Evolutionary conservation across 2,329 filamentous ascomycete species (phyloP), one percentile per base, ranked within the genome.

Genomic region (Cladophialophora immunda): DNA sequence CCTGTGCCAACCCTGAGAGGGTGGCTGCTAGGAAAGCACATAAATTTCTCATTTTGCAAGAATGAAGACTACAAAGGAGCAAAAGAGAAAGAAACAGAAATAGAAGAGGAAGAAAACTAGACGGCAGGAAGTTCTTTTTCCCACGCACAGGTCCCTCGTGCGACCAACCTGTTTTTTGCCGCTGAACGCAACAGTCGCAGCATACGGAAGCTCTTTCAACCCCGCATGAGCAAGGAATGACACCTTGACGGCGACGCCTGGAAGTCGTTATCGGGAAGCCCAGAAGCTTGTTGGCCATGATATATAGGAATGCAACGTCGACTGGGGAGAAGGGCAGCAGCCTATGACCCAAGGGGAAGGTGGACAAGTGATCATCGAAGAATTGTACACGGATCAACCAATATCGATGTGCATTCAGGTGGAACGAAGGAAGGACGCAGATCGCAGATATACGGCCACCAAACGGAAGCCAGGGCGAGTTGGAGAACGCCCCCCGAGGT

Each of bases 261-360:
- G 25, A 27, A 22, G 50, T 30, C 50, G 47, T 45, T 65, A 59
- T 65, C 56, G 36, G 13, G 27, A 41, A 55, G 57, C 57, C 34
- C 56, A 47, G 54, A 60, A 54, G 41, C 62, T 65, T 60, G 62
- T 59, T 58, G 62, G 47, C 22, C 56, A 45, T 29, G 62, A 65
- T 15, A 25, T 52, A 58, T 41, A 38, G 15, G 32, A 47, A 60
- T 65, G 62, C 62, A 65, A 65, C 62, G 56, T 55, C 56, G 62
- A 53, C 25, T 13, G 38, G 47, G 32, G 54, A 58, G 57, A 32
- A 58, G 54, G 41, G 47, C 57, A 22, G 32, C 27, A 54, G 41
- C 19, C 54, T 65, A 65, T 29, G 6, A 57, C 41, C 19, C 56
- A 67, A 62, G 17, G 52, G 67, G 64, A 62, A 65, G 67, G 67